Evolutionary conservation across 192 early-diverging fungal species (phyloP).

Genomic region (Coemansia javaensis): DNA sequence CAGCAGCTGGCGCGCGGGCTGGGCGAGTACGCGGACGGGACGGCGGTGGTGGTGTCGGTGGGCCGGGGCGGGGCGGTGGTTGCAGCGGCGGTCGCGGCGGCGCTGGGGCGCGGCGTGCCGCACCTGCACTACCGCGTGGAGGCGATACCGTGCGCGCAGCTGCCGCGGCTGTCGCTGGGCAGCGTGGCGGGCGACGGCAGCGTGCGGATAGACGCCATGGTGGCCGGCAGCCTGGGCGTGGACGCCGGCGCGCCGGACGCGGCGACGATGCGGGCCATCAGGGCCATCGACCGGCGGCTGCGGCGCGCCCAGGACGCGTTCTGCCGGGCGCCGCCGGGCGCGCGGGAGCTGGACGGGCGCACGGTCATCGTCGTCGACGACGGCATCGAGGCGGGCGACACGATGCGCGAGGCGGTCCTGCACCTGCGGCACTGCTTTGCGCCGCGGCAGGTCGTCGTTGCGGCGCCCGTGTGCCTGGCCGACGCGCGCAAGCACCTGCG

Average conservation of each 20-base stretch:
- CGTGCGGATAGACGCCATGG: slow-evolving; percentile 37
- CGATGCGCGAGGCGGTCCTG: slow-evolving; percentile 48
- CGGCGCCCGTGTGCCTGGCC: slow-evolving; percentile 48
- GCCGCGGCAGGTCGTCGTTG: slow-evolving; percentile 30
- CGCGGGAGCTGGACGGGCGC: slow-evolving; percentile 9
- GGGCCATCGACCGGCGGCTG: slow-evolving; percentile 11
- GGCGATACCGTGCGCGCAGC: slow-evolving; percentile 22
- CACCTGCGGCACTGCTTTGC: slow-evolving; percentile 37
- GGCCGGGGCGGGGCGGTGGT: slow-evolving; percentile 49
- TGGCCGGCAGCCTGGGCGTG: slow-evolving; percentile 31
- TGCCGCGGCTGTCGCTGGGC: slow-evolving; percentile 44
- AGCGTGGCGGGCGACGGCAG: slow-evolving; percentile 50
- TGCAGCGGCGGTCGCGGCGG: slow-evolving; percentile 21
- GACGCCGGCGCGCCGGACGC: slow-evolving; percentile 1
- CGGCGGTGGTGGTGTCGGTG: slow-evolving; percentile 36
- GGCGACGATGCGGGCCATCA: slow-evolving; percentile 10
- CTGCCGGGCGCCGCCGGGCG: background rate
- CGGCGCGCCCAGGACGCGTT: slow-evolving; percentile 27
- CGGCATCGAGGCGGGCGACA: slow-evolving; percentile 48
- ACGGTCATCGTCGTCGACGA: slow-evolving; percentile 49
- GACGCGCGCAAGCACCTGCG: slow-evolving; percentile 40
- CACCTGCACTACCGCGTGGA: slow-evolving; percentile 41
- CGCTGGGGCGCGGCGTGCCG: slow-evolving; percentile 15
- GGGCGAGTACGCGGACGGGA: slow-evolving; percentile 15
- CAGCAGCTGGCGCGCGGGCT: slow-evolving; percentile 33